Percentiles rank a stretch among this genome's conserved stretches.
phyloP scores from a whole-genome alignment of 495 filamentous ascomycete species.

The Tetracladium marchalianum region DNA sequence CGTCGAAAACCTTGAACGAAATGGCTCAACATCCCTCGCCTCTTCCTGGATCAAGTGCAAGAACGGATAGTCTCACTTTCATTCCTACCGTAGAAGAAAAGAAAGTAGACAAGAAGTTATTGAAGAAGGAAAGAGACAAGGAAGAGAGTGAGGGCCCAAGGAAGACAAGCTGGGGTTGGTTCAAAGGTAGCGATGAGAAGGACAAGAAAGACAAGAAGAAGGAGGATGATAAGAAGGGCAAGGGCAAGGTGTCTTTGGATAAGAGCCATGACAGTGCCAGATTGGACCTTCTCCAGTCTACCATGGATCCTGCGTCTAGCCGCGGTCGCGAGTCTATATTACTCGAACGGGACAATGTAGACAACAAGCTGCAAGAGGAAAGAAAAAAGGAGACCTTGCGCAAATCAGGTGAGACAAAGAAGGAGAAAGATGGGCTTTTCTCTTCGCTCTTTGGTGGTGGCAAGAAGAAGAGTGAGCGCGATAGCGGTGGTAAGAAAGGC shows the following conservation, averaged over 20 bases:
- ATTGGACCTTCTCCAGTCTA: conserved; percentile 71
- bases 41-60: conserved; percentile 58
- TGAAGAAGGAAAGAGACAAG: conserved; percentile 41
- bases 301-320: conserved; percentile 50
- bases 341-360: conserved; percentile 65
- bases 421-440: conserved; percentile 80
- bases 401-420: conserved; percentile 68
- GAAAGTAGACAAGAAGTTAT: conserved; percentile 55
- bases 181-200: conserved; percentile 41
- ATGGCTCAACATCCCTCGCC: conserved; percentile 51
- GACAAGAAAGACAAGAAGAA: conserved; percentile 53
- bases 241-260: conserved; percentile 41
- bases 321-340: conserved; percentile 77
- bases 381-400: conserved; percentile 69
- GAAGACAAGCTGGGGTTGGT: conserved; percentile 74
- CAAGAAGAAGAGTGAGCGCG: conserved; percentile 67
- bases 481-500: conserved; percentile 57
- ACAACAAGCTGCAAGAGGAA: conserved; percentile 69
- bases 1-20: conserved; percentile 43
- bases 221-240: conserved; percentile 47
- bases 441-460: conserved; percentile 84
- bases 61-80: conserved; percentile 73
- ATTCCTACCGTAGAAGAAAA: conserved; percentile 74
- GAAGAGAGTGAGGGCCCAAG: conserved; percentile 32
- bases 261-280: conserved; percentile 63